Base-by-base conservation (phyloP, 768 basidiomycete genomes). In the Boletellus ananiceps region DNA sequence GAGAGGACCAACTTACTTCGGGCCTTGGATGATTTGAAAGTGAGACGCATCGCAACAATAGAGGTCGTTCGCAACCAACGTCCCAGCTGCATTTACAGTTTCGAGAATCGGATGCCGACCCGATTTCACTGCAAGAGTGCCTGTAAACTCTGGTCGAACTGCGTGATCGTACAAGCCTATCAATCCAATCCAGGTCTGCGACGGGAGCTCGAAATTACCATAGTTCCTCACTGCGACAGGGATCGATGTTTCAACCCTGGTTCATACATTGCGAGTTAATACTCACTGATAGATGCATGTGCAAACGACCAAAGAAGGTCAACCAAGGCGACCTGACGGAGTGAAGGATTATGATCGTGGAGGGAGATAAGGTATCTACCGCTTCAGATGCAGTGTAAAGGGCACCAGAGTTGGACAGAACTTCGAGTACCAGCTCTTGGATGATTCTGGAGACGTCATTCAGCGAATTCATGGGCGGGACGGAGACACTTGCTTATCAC, bases 281-380 rank as follows among this genome's bases (percentile, higher is more conserved):
- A 67, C 86, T 59, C 62, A 93, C 92, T 75, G 42, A 88, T 90
- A 4, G 93, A 83, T 9, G 77, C 70, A 63, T 93, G 84, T 0
- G 94, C 84, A 63, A 93, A 95, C 5, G 89, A 83, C 80, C 87
- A 87, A 3, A 98, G 68, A 75, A 98, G 86, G 61, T 99, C 96
- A 1, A 95, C 68, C 47, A 93, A 71, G 0, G 93, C 91, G 16
- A 96, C 78, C 91, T 93, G 41, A 18, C 21, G 14, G 2, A 12
- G 23, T 43, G 27, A 50, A 25, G 19, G 15, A 36, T 21, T 27
- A 56, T 31, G 6, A 15, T 44, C 18, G 35, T 6, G 18, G 6
- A 1, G 11, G 40, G 6, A 19, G 16, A 8, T 11, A 43, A 33
- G 33, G 7, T 19, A 54, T 11, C 9, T 55, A 92, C 88, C 19